phyloP scores from a whole-genome alignment of 202 grass and related monocot species.

The Zoysia matrella region DNA sequence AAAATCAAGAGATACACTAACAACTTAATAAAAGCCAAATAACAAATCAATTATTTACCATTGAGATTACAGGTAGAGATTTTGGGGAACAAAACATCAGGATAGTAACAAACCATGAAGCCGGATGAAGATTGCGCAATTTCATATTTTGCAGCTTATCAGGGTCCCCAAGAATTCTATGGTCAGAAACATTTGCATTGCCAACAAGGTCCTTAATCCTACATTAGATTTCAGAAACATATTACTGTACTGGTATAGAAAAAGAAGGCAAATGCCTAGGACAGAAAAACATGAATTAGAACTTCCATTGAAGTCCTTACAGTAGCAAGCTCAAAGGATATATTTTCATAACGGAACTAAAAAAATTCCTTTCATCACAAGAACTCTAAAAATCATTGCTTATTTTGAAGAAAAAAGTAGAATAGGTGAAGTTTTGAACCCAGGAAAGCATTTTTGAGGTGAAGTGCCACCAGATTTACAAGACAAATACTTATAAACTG shows the following conservation, averaged over 20 bases:
- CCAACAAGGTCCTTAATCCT: constrained; percentile 67
- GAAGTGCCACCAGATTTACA: constrained; percentile 21
- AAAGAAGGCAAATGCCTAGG: constrained; percentile 6
- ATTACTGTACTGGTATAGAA: constrained; percentile 29
- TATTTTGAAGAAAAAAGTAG: constrained; percentile 31
- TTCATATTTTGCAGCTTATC: constrained; percentile 53
- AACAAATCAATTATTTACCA: constrained; percentile 22
- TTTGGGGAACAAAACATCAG: constrained; percentile 27
- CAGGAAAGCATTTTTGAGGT: constrained; percentile 13
- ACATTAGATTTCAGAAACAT: constrained; percentile 36
- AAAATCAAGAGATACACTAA: constrained; percentile 26
- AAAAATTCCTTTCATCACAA: constrained; percentile 24
- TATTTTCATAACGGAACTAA: constrained; percentile 11
- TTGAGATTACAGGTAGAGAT: constrained; percentile 14
- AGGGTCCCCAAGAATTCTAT: constrained; percentile 49
- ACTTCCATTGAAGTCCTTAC: not conserved
- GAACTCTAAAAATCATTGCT: constrained; percentile 14
- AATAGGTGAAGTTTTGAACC: constrained; percentile 10
- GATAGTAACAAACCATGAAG: constrained; percentile 65
- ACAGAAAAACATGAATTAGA: not conserved
- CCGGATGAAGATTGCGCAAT: constrained; percentile 65
- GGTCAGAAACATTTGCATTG: constrained; percentile 21
- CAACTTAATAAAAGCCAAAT: not conserved
- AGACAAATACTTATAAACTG: constrained; percentile 25
- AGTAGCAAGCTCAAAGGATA: constrained; percentile 16